Conservation (phyloP, 2,329 filamentous ascomycete species). For the Pestalotiopsis sp. region DNA sequence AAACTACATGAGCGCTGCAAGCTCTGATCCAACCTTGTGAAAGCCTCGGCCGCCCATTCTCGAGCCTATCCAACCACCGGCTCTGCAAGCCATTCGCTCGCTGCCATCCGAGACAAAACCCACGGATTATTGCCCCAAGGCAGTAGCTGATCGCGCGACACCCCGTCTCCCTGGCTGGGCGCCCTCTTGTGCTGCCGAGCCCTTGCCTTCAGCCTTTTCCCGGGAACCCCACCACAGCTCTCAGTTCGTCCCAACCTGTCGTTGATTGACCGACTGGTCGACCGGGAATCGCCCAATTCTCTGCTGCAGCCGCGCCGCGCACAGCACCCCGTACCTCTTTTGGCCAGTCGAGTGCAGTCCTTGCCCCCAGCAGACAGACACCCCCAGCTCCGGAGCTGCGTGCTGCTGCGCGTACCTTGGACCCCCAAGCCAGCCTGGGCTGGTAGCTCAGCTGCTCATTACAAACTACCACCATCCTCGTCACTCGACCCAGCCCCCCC, state of each 20-base stretch:
- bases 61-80: constrained; percentile 1
- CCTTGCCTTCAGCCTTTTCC: neutral
- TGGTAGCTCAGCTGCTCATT: constrained; percentile 2
- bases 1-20: constrained; percentile 1
- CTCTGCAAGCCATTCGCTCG: neutral
- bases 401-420: neutral
- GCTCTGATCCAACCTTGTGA: constrained; percentile 4
- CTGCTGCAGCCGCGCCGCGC: neutral
- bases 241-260: neutral
- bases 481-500: neutral
- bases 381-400: neutral
- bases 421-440: neutral
- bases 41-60: neutral
- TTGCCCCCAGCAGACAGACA: neutral
- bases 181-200: neutral
- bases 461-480: constrained; percentile 6
- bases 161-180: neutral
- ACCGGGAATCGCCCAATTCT: neutral
- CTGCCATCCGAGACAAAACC: neutral
- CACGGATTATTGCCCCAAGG: constrained; percentile 7
- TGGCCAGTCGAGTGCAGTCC: neutral
- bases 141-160: constrained; percentile 2
- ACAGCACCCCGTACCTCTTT: neutral
- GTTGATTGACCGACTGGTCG: neutral
- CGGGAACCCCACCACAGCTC: neutral